Base-by-base conservation (phyloP, 768 basidiomycete genomes). In the Lanmaoa pseudosensibilis region DNA sequence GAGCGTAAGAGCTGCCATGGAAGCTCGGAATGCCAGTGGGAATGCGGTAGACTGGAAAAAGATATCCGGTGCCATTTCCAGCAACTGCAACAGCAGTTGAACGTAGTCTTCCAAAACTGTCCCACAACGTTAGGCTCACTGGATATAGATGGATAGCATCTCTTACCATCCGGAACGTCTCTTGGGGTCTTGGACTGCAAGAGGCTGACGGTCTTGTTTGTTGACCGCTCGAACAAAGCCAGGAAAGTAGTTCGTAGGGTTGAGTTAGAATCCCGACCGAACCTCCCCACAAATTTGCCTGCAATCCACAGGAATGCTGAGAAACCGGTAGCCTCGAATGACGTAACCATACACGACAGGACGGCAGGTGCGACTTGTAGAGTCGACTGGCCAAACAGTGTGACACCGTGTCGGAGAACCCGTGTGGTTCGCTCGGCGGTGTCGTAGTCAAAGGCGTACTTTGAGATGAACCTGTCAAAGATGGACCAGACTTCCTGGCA, bases 31-130 rank as follows among this genome's bases (percentile, higher is more conserved):
- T 11, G 88, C 87, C 47, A 86, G 69, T 6, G 90, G 84, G 72
- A 98, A 91, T 13, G 83, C 79, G 7, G 87, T 76, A 2, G 92
- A 91, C 57, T 85, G 78, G 75, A 96, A 89, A 61, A 94, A 83
- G 41, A 91, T 75, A 50, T 89, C 85, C 6, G 96, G 92, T 0
- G 82, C 77, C 60, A 80, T 73, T 41, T 86, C 82, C 47, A 87
- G 72, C 65, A 94, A 76, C 60, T 86, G 84, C 52, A 86, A 72
- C 15, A 93, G 74, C 73, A 94, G 80, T 59, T 92, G 94, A 50
- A 94, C 68, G 62, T 95, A 98, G 68, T 99, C 97, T 70, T 98
- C 96, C 65, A 99, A 75, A 27, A 98, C 97, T 98, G 59, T 38
- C 34, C 12, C 23, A 39, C 27, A n/a, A 23, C 27, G 48, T 66